Evolutionary conservation across 176 grass and related monocot genomes (phyloP).

Genomic region (Zea luxurians): DNA sequence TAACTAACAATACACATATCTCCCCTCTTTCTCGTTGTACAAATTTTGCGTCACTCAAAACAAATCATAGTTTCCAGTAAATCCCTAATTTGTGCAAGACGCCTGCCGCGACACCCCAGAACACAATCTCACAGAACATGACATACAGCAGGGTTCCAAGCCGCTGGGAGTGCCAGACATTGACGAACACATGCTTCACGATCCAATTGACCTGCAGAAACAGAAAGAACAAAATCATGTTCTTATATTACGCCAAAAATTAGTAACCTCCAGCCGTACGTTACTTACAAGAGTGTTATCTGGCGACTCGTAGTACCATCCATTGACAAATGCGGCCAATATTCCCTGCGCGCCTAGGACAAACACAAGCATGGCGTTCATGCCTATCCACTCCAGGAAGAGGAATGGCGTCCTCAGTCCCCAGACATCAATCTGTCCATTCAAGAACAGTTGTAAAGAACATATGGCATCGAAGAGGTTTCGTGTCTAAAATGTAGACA

Average conservation of each 20-base stretch:
- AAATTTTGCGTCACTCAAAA: background rate
- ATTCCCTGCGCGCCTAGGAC: slow-evolving; percentile 76
- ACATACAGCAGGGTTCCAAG: slow-evolving; percentile 66
- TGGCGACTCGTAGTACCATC: slow-evolving; percentile 64
- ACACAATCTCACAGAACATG: slow-evolving; percentile 73
- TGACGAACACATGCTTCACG: slow-evolving; percentile 63
- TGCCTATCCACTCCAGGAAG: slow-evolving; percentile 77
- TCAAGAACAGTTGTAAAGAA: background rate
- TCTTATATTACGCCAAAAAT: background rate
- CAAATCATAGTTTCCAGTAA: slow-evolving; percentile 56
- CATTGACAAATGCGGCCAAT: slow-evolving; percentile 60
- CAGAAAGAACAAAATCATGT: background rate
- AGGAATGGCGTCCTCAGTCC: slow-evolving; percentile 57
- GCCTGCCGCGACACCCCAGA: slow-evolving; percentile 58
- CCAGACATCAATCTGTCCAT: slow-evolving; percentile 63
- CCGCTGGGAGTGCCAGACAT: slow-evolving; percentile 67
- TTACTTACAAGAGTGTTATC: slow-evolving; percentile 58
- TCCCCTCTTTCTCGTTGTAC: background rate
- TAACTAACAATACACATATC: background rate
- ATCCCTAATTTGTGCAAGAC: slow-evolving; percentile 62
- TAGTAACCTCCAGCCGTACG: background rate
- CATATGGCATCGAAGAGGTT: background rate
- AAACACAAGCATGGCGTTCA: slow-evolving; percentile 89
- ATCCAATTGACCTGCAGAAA: slow-evolving; percentile 61
- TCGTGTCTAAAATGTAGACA: background rate